These are phyloP conservation scores for Botryotinia globosa DNA, from an alignment of 2,329 filamentous ascomycete genomes.

Conservation along the genomic window DNA sequence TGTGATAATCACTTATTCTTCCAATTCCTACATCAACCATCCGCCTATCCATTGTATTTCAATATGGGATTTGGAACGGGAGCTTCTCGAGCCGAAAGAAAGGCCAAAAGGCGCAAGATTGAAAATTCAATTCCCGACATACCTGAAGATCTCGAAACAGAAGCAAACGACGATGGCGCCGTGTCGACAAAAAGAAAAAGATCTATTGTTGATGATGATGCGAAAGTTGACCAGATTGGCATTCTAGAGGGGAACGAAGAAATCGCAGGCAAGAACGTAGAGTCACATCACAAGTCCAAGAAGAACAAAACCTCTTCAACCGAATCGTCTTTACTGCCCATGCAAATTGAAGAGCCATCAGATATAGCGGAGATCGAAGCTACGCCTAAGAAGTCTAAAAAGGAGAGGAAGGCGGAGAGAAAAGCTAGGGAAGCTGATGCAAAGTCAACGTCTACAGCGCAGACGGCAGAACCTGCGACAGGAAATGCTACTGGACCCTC, in stretches of 20 bases:
- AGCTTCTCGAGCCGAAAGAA: constrained; percentile 37
- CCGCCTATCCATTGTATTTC: constrained; percentile 25
- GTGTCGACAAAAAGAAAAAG: constrained; percentile 32
- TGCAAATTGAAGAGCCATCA: constrained; percentile 10
- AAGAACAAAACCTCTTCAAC: not conserved
- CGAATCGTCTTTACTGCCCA: not conserved
- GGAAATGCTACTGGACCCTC: not conserved
- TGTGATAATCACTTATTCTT: not conserved
- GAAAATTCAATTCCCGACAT: constrained; percentile 39
- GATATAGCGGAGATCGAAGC: constrained; percentile 30
- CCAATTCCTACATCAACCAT: not conserved
- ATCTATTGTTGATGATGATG: constrained; percentile 13
- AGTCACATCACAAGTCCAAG: constrained; percentile 7
- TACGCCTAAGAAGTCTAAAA: constrained; percentile 39
- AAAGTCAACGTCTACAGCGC: constrained; percentile 10
- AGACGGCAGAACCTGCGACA: constrained; percentile 7
- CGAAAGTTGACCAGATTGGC: not conserved
- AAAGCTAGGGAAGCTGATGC: constrained; percentile 37
- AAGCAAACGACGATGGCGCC: constrained; percentile 23
- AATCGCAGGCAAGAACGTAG: constrained; percentile 5
- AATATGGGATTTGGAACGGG: constrained; percentile 33
- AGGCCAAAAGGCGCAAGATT: constrained; percentile 38
- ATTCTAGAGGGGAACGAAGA: constrained; percentile 16
- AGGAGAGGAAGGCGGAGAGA: constrained; percentile 40
- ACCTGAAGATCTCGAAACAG: constrained; percentile 34